Conservation (phyloP, 495 filamentous ascomycete genomes). For the Clavariopsis aquatica region DNA sequence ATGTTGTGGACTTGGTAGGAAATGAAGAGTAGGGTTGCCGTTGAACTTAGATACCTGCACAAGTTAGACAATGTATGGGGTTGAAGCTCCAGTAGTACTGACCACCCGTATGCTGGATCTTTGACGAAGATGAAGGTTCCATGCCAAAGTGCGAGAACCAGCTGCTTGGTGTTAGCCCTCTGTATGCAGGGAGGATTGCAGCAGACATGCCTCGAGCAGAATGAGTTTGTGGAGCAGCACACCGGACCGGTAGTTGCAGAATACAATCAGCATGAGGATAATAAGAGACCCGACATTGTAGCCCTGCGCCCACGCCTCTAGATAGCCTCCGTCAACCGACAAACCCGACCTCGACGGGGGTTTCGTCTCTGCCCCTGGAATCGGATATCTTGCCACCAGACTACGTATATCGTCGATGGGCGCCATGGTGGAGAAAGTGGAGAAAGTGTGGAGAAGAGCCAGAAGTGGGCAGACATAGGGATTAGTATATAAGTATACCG, state of each 20-base stretch:
- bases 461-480: not conserved
- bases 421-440: constrained; percentile 11
- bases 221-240: constrained; percentile 36
- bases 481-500: not conserved
- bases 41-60: constrained; percentile 30
- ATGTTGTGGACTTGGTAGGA: constrained; percentile 37
- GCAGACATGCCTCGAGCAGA: constrained; percentile 24
- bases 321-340: constrained; percentile 19
- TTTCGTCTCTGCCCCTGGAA: constrained; percentile 9
- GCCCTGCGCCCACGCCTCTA: constrained; percentile 36
- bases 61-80: not conserved
- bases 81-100: not conserved
- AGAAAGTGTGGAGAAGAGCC: not conserved
- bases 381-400: constrained; percentile 12
- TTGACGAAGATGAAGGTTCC: constrained; percentile 34
- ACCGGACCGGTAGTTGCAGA: constrained; percentile 33
- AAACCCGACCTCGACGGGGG: constrained; percentile 16
- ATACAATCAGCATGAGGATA: constrained; percentile 30
- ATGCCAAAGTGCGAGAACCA: constrained; percentile 30
- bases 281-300: constrained; percentile 34
- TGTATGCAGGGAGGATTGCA: not conserved
- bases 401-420: constrained; percentile 1
- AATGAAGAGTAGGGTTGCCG: constrained; percentile 32
- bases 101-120: constrained; percentile 32
- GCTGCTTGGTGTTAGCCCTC: not conserved